A percentile compares a stretch with the other conserved stretches of the same genome.
phyloP scores from a whole-genome alignment of 139 green algal genomes.

The Gonium pectorale region DNA sequence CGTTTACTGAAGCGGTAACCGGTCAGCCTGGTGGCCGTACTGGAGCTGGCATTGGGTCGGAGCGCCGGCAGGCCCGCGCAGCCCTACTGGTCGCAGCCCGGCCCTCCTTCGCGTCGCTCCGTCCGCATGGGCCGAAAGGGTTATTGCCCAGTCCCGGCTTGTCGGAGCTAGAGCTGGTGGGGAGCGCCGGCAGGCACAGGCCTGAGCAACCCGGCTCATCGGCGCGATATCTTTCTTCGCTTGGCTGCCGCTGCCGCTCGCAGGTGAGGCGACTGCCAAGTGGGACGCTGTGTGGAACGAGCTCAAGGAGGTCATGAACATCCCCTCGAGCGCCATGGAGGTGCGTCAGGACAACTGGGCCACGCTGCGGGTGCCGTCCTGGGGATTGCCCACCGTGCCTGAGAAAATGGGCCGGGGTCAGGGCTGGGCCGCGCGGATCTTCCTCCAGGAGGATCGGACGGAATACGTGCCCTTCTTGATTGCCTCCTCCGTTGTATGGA shows the following conservation, averaged over 20 bases:
- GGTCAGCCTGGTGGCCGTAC: not conserved
- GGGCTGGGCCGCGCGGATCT: no score
- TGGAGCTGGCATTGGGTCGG: not conserved
- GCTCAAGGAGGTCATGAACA: not conserved
- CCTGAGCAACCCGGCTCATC: not conserved
- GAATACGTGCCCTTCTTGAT: no score
- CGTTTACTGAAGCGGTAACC: not conserved
- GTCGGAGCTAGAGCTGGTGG: not conserved
- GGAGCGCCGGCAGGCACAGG: not conserved
- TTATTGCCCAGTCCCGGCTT: no score
- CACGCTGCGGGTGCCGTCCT: no score
- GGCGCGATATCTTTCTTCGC: no score
- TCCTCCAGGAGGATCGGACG: no score
- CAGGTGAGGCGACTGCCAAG: slow-evolving; percentile 3
- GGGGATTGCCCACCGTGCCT: no score
- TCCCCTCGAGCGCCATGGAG: slow-evolving; percentile 6
- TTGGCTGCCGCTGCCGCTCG: not conserved
- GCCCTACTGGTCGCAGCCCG: no score
- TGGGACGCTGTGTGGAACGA: not conserved
- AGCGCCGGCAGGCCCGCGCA: no score
- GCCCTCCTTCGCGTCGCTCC: no score
- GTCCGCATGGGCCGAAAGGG: no score
- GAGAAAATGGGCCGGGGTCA: not conserved
- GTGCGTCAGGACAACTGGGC: not conserved
- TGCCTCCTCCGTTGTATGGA: no score